Conservation (phyloP, 2,329 filamentous ascomycete genomes). For the Nothophoma quercina region DNA sequence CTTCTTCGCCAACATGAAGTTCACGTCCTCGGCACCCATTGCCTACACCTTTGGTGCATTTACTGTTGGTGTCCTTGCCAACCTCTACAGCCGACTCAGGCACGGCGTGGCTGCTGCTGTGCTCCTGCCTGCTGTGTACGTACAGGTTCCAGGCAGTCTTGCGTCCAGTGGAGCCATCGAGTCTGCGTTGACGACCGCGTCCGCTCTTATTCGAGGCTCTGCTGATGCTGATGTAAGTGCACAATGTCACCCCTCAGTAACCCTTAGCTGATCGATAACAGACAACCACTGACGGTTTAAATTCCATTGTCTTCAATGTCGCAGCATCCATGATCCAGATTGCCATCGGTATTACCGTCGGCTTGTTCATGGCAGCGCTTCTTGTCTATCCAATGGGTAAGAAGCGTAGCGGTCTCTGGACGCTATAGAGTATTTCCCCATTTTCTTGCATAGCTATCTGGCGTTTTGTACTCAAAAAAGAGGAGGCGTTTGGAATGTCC, state of each 20-base stretch:
- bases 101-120: constrained; percentile 55
- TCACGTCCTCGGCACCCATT: constrained; percentile 74
- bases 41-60: constrained; percentile 79
- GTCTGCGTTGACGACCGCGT: constrained; percentile 37
- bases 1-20: constrained; percentile 73
- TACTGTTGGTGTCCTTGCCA: constrained; percentile 77
- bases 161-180: constrained; percentile 42
- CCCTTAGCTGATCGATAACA: constrained; percentile 10
- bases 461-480: constrained; percentile 22
- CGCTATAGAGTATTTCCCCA: constrained; percentile 36
- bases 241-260: neutral
- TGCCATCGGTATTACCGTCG: constrained; percentile 61
- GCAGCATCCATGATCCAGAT: constrained; percentile 59
- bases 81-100: constrained; percentile 74
- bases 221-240: constrained; percentile 26
- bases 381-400: constrained; percentile 60
- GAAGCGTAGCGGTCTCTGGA: constrained; percentile 51
- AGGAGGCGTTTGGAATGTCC: constrained; percentile 7
- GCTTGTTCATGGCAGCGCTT: constrained; percentile 58
- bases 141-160: constrained; percentile 44
- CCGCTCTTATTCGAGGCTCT: constrained; percentile 34
- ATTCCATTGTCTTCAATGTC: constrained; percentile 51
- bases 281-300: constrained; percentile 31
- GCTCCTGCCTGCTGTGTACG: constrained; percentile 42
- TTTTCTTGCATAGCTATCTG: constrained; percentile 28